These are phyloP conservation scores for Neopestalotiopsis clavispora DNA, from an alignment of 2,329 filamentous ascomycete species.

Conservation along the genomic window DNA sequence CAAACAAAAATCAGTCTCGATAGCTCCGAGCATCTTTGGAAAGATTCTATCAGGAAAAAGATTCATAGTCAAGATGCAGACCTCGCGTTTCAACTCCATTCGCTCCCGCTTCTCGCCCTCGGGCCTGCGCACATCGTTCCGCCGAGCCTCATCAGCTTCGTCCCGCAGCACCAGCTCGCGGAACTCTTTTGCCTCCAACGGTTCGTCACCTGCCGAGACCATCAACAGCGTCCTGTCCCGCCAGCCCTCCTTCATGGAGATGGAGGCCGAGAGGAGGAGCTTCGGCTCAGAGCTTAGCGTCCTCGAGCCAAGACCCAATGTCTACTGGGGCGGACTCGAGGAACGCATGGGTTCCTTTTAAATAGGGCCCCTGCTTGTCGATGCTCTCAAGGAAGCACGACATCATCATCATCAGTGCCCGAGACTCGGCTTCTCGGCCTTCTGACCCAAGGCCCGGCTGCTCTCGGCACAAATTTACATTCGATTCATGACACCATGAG, in stretches of 20 bases:
- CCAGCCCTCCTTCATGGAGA: conserved; percentile 61
- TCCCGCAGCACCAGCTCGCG: conserved; percentile 46
- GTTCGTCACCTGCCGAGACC: conserved; percentile 50
- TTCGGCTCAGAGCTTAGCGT: conserved; percentile 60
- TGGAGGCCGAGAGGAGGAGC: conserved; percentile 61
- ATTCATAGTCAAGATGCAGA: conserved; percentile 45
- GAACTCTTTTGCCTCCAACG: conserved; percentile 48
- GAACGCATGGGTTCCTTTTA: conserved; percentile 58
- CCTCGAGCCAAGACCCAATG: conserved; percentile 65
- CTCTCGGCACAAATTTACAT: conserved; percentile 5
- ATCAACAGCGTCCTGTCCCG: conserved; percentile 65
- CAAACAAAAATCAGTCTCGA: conserved; percentile 6
- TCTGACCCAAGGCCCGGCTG: background rate
- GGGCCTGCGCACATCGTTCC: conserved; percentile 56
- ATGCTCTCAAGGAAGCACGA: background rate
- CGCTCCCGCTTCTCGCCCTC: conserved; percentile 55
- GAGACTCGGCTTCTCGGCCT: background rate
- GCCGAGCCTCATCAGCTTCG: conserved; percentile 54
- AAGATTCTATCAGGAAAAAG: conserved; percentile 8
- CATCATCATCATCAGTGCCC: background rate
- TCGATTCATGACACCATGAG: conserved; percentile 6
- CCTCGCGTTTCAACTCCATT: conserved; percentile 55
- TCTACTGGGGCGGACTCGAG: conserved; percentile 68
- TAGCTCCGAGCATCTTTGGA: conserved; percentile 11
- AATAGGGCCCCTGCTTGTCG: background rate